These are phyloP conservation scores for Talaromyces sp. DNA, from an alignment of 2,329 filamentous ascomycete species.

Conservation along the genomic window DNA sequence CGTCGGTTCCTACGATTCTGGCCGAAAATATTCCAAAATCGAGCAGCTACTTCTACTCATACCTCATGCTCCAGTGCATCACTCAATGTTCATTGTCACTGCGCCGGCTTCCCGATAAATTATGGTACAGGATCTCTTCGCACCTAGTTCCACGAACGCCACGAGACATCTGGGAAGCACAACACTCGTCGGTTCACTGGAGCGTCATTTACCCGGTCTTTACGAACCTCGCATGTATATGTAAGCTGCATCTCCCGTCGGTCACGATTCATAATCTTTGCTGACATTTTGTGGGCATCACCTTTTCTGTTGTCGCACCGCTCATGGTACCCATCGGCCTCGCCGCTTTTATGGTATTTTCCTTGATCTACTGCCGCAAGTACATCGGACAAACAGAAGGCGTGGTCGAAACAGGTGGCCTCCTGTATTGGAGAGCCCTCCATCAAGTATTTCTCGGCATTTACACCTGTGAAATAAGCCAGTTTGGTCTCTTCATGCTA, in stretches of 20 bases:
- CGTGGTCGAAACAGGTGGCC: slow-evolving; percentile 12
- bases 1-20: slow-evolving; percentile 23
- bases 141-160: background rate
- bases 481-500: slow-evolving; percentile 16
- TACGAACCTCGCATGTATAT: slow-evolving; percentile 18
- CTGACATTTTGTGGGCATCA: slow-evolving; percentile 10
- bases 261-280: background rate
- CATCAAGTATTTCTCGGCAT: slow-evolving; percentile 19
- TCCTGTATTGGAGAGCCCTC: slow-evolving; percentile 18
- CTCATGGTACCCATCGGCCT: slow-evolving; percentile 17
- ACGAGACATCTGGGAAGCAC: too few relatives aligned
- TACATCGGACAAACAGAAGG: slow-evolving; percentile 10
- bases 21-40: slow-evolving; percentile 26
- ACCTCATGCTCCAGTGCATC: slow-evolving; percentile 24
- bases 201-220: slow-evolving; percentile 19
- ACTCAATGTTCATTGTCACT: slow-evolving; percentile 17
- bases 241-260: slow-evolving; percentile 1
- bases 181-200: slow-evolving; percentile 5
- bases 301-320: slow-evolving; percentile 15
- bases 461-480: slow-evolving; percentile 17
- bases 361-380: slow-evolving; percentile 10
- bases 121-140: too few relatives aligned
- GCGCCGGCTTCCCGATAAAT: slow-evolving; percentile 14
- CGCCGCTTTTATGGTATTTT: slow-evolving; percentile 11
- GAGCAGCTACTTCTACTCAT: slow-evolving; percentile 28